Conservation (phyloP, 371 early-diverging fungal genomes). For the Lichtheimia ornata region DNA sequence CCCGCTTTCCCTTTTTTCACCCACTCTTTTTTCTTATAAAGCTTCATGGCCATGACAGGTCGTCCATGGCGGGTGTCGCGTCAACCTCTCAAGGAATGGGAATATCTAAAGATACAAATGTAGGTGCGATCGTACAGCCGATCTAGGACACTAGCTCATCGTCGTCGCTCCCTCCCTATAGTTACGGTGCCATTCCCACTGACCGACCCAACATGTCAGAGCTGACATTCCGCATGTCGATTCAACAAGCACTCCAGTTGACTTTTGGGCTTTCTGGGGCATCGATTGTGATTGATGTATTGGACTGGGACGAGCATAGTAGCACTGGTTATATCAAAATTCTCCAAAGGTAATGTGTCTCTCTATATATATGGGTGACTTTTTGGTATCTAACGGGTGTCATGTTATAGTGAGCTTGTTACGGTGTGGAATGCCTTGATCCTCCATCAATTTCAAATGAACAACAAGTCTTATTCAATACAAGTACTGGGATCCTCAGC, state of each 20-base stretch:
- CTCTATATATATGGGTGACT: not conserved
- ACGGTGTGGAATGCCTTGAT: slow-evolving; percentile 45
- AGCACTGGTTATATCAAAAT: slow-evolving; percentile 42
- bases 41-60: not conserved
- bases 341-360: slow-evolving; percentile 36
- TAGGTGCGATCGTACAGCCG: slow-evolving; percentile 12
- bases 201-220: slow-evolving; percentile 31
- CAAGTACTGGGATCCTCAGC: slow-evolving; percentile 41
- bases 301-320: slow-evolving; percentile 40
- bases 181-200: slow-evolving; percentile 1
- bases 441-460: slow-evolving; percentile 32
- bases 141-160: no score
- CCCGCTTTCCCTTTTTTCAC: not conserved
- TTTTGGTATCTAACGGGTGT: not conserved
- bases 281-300: slow-evolving; percentile 35
- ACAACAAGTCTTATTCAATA: slow-evolving; percentile 30
- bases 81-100: slow-evolving; percentile 28
- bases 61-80: slow-evolving; percentile 9
- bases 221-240: slow-evolving; percentile 46
- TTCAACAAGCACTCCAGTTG: slow-evolving; percentile 41
- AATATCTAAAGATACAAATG: slow-evolving; percentile 45
- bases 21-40: not conserved
- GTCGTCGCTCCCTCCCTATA: no score
- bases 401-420: slow-evolving; percentile 30
- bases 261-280: slow-evolving; percentile 43